Evolutionary conservation across 768 basidiomycete genomes (phyloP), one percentile per base, ranked within the genome.

Genomic region (Auricularia sp.): DNA sequence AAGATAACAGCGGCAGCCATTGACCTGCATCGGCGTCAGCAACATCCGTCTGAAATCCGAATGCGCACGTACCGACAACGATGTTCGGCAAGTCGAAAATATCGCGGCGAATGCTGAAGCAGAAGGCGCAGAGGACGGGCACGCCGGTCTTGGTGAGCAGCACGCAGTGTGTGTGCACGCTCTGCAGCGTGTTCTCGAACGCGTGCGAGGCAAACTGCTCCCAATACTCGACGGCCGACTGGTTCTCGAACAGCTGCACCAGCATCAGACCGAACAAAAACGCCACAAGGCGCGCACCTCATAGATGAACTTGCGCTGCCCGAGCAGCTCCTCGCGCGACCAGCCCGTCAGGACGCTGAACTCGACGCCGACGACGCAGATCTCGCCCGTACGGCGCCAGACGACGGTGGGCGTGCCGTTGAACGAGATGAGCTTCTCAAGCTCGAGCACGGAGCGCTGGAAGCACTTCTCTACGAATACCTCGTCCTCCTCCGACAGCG

Each of bases 301-400:
- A 65, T 78, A 79, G 62, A 82, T 75, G 70, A 82, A 88, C 68
- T 83, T 85, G 66, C 80, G 78, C 64, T 73, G 73, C 10, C 47
- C 47, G 29, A 87, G 69, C 21, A 99, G 81, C 68, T 98, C 94
- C 67, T 91, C 88, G 75, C 88, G 81, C 8, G 85, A 84, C 91
- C 93, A 95, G 69, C 90, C 92, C 8, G 93, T 94, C 67, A 99
- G 79, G 83, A 92, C 88, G 74, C 89, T 92, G 73, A 99, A 98
- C 76, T 99, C 97, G 4, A 93, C 90, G 0, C 94, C 95, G 59
- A 94, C 97, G 58, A 97, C 86, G 72, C 94, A 95, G 33, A 99
- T 94, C 77, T 99, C 97, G 70, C 97, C 97, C 21, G 97, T 99
- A 62, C 97, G 83, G 56, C 97, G 87, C 96, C 96, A 99, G 11